phyloP scores from a whole-genome alignment of 1,284 basidiomycete genomes.

The Boletus semigastroideus region DNA sequence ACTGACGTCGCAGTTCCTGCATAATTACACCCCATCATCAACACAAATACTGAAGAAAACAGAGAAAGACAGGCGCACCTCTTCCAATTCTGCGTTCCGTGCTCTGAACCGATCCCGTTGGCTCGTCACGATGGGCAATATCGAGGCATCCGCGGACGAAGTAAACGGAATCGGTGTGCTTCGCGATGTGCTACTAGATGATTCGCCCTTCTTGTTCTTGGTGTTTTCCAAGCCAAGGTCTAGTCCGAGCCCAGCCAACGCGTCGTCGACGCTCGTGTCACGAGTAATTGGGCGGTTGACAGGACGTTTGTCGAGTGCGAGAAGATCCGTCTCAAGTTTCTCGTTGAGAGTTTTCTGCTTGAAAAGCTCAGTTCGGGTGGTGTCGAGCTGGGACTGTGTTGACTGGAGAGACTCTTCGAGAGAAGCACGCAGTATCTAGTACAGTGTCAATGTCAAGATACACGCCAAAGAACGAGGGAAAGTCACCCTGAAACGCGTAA shows the following conservation, averaged over 20 bases:
- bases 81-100: conserved; percentile 94
- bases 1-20: conserved; percentile 91
- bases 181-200: conserved; percentile 38
- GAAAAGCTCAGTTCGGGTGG: conserved; percentile 65
- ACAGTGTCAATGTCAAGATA: not conserved
- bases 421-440: conserved; percentile 80
- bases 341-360: conserved; percentile 83
- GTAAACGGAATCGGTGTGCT: conserved; percentile 68
- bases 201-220: conserved; percentile 21
- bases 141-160: conserved; percentile 82
- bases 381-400: conserved; percentile 58
- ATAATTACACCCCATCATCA: not conserved
- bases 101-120: conserved; percentile 95
- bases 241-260: conserved; percentile 72
- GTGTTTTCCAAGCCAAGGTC: conserved; percentile 29
- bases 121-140: conserved; percentile 93
- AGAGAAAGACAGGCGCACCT: conserved; percentile 47
- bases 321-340: conserved; percentile 87
- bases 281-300: conserved; percentile 20
- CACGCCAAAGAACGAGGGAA: not conserved
- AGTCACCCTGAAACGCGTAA: conserved; percentile 83
- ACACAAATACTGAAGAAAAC: not conserved
- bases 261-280: conserved; percentile 40
- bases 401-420: conserved; percentile 67
- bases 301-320: conserved; percentile 66